phyloP scores from a whole-genome alignment of 192 early-diverging fungal genomes.

The Phlyctochytrium planicorne region DNA sequence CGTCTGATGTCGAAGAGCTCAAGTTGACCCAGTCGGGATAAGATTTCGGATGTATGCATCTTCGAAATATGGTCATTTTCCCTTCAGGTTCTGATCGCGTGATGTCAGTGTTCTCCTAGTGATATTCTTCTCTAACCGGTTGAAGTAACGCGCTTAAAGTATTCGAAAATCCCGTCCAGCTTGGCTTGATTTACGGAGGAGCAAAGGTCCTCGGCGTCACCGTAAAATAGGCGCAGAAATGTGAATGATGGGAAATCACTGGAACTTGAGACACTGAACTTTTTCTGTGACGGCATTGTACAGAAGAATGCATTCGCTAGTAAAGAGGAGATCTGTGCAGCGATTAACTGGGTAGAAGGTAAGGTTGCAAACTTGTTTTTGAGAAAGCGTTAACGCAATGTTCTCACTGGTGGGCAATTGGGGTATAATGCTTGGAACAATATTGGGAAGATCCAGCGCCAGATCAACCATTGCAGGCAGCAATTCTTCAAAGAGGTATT shows the following conservation, averaged over 20 bases:
- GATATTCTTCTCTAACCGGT: constrained; percentile 18
- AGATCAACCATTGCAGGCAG: constrained; percentile 34
- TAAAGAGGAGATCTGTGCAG: constrained; percentile 31
- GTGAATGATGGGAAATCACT: constrained; percentile 36
- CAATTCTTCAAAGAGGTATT: constrained; percentile 4
- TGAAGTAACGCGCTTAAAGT: constrained; percentile 28
- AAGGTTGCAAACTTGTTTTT: constrained; percentile 34
- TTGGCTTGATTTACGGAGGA: constrained; percentile 21
- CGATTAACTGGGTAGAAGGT: not conserved
- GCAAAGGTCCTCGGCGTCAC: constrained; percentile 17
- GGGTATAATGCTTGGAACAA: constrained; percentile 34
- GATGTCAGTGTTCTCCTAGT: too few species aligned
- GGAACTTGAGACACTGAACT: constrained; percentile 24
- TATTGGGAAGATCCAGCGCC: constrained; percentile 33
- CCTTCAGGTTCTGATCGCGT: constrained; percentile 21
- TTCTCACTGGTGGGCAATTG: constrained; percentile 26
- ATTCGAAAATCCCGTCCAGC: constrained; percentile 36
- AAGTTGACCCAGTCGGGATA: constrained; percentile 30
- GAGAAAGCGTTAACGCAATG: constrained; percentile 40
- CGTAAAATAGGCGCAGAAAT: constrained; percentile 34
- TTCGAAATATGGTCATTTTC: constrained; percentile 39
- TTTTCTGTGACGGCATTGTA: constrained; percentile 33
- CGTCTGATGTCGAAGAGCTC: not conserved
- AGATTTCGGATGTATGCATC: constrained; percentile 10
- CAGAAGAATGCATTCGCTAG: constrained; percentile 52